phyloP scores from a whole-genome alignment of 1,284 basidiomycete genomes.

The Inonotus obliquus region DNA sequence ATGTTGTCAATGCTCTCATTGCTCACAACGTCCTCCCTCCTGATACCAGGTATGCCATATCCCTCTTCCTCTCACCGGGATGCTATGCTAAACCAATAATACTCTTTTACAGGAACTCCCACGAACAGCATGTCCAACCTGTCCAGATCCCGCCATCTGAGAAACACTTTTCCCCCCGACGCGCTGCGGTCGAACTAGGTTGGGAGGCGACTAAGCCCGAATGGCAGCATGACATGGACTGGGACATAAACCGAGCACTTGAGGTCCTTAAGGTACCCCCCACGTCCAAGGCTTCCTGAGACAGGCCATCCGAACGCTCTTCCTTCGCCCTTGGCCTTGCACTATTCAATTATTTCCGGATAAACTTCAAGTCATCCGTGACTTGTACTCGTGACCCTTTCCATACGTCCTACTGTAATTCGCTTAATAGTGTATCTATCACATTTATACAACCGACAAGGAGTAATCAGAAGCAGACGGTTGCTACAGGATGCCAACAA shows the following conservation, averaged over 20 bases:
- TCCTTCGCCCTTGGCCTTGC: background rate
- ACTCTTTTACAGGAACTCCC: background rate
- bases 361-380: no score
- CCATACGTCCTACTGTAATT: no score
- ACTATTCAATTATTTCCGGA: no score
- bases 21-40: background rate
- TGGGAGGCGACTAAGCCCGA: background rate
- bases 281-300: background rate
- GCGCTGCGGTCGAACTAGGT: constrained; percentile 1
- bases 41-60: background rate
- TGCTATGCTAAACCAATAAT: background rate
- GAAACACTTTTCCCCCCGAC: background rate
- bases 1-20: background rate
- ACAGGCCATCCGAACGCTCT: background rate
- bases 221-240: constrained; percentile 2
- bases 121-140: background rate
- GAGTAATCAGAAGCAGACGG: no score
- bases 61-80: background rate
- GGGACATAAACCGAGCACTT: constrained; percentile 1
- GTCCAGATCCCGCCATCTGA: background rate
- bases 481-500: no score
- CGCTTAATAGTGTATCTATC: no score
- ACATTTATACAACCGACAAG: no score
- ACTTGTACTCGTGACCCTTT: no score
- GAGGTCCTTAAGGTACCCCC: background rate